These are phyloP conservation scores for Cotoneaster glaucophyllus DNA, from an alignment of 306 rosid species.

Conservation along the genomic window DNA sequence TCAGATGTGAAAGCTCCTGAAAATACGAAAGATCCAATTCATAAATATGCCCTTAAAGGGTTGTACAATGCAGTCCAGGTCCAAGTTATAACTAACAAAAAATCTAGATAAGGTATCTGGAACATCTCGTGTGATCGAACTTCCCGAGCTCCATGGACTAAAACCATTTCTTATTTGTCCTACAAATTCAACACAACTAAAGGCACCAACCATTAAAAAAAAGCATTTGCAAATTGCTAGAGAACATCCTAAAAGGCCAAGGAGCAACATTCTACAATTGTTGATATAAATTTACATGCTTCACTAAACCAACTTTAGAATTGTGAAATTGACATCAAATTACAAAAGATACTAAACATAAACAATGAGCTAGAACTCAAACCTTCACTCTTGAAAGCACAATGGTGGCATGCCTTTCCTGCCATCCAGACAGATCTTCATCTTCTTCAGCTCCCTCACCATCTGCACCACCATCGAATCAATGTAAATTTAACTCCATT, in stretches of 20 bases:
- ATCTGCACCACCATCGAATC: slow-evolving; percentile 28
- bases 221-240: not conserved
- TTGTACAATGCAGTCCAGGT: not conserved
- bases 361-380: slow-evolving; percentile 19
- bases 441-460: slow-evolving; percentile 41
- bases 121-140: not conserved
- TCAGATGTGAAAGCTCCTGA: slow-evolving; percentile 74
- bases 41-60: not conserved
- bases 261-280: not conserved
- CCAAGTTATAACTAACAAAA: not conserved
- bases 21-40: slow-evolving; percentile 3
- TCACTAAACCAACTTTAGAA: not conserved
- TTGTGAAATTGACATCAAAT: not conserved
- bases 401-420: slow-evolving; percentile 72
- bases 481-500: not conserved
- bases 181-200: not conserved
- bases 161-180: not conserved
- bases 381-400: slow-evolving; percentile 84
- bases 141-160: not conserved
- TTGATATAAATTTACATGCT: not conserved
- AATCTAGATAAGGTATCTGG: not conserved
- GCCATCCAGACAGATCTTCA: slow-evolving; percentile 79
- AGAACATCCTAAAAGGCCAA: not conserved
- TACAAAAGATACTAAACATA: not conserved
- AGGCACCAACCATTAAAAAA: not conserved